Percentiles rank a stretch among this genome's conserved stretches.
phyloP scores from a whole-genome alignment of 495 filamentous ascomycete genomes.

The Aspergillus leporis region DNA sequence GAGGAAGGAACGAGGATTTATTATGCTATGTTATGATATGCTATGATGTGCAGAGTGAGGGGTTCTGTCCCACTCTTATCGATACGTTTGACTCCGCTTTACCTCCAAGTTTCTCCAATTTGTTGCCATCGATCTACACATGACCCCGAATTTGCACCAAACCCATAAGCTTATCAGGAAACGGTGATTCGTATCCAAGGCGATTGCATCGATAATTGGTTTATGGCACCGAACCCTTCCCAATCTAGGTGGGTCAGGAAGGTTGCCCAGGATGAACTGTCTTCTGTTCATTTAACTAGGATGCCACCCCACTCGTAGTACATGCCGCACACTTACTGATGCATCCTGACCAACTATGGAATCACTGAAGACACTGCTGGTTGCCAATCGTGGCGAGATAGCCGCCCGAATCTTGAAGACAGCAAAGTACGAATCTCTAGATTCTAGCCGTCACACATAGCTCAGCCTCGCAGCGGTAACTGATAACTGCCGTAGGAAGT shows the following conservation, averaged over 20 bases:
- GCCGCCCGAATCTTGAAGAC: slow-evolving; percentile 49
- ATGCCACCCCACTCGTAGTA: slow-evolving; percentile 31
- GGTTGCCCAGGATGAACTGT: not conserved
- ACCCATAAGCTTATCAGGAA: not conserved
- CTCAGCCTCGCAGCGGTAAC: not conserved
- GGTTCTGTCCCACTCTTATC: slow-evolving; percentile 11
- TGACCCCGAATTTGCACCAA: not conserved
- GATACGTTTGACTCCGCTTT: not conserved
- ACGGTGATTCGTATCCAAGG: not conserved
- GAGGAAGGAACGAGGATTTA: not conserved
- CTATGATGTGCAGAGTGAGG: not conserved
- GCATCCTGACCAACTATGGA: slow-evolving; percentile 28
- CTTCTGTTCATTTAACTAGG: not conserved
- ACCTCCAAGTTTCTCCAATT: slow-evolving; percentile 8
- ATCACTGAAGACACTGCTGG: slow-evolving; percentile 37
- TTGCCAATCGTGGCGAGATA: slow-evolving; percentile 61
- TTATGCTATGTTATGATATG: not conserved
- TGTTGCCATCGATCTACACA: not conserved
- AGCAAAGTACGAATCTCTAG: slow-evolving; percentile 28
- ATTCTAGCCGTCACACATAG: not conserved
- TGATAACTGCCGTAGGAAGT: slow-evolving; percentile 18
- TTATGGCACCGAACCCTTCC: not conserved
- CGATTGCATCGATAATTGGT: not conserved
- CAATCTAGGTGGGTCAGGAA: not conserved
- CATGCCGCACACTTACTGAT: not conserved